Base-by-base conservation (phyloP, 2,329 filamentous ascomycete species). In the Pezicula neosporulosa region DNA sequence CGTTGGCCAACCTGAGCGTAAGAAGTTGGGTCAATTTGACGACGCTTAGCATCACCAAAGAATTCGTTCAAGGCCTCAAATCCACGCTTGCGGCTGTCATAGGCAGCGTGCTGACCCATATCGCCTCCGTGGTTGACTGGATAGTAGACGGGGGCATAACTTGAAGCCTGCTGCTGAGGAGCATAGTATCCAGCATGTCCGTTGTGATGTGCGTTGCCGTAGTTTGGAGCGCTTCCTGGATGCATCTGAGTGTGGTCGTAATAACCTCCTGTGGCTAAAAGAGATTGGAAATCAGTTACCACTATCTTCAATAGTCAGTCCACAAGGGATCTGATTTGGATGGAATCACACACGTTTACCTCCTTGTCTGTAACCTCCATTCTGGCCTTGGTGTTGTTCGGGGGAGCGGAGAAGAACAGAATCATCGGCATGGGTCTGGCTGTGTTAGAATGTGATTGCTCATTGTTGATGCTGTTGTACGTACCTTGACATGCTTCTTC, bases 401-500 rank as follows among this genome's bases (percentile, higher is more conserved):
- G 65, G 63, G 19, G 66, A 67, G 44, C 64, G 60, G 24, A 80
- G 74, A 39, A 85, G 76, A 38, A 96, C 90, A 39, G 91, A 95
- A 72, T 97, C 93, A 66, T 97, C 93, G 63, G 93, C 93, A 68
- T 97, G 93, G 4, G 93, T 97, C 85, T 79, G 19, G 8, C 15
- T 39, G 3, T 51, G 57, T 68, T 50, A 70, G 64, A 30, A 49
- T 19, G 35, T 39, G 21, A 43, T 43, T 44, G 28, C 55, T 47
- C 48, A 41, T 19, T 42, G 18, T 19, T 45, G 37, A 33, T 19
- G 27, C 9, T 24, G 10, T 15, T 44, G n/a, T 5, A 49, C 69
- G 57, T 69, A 82, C 78, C 77, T 97, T 99, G 72, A 97, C 91
- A 70, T 99, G 94, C 78, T 99, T 99, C 84, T 99, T 97, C 64